A percentile compares a stretch with the other conserved stretches of the same genome.
phyloP scores from a whole-genome alignment of 352 stramenopile genomes.

The Globisporangium paddicum region DNA sequence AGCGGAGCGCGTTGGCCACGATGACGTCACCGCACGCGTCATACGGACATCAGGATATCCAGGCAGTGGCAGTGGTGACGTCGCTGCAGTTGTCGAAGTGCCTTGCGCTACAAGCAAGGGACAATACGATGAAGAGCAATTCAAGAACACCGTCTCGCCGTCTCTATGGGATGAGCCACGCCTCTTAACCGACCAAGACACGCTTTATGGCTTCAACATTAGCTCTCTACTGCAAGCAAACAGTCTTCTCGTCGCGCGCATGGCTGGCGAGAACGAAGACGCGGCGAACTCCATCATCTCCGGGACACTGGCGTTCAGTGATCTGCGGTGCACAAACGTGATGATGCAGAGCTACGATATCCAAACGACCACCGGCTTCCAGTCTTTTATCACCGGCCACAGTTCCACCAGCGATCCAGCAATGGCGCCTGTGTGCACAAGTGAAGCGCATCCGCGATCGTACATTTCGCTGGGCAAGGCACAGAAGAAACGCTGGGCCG shows the following conservation, averaged over 20 bases:
- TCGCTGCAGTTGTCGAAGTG: not conserved
- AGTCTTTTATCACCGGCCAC: constrained; percentile 12
- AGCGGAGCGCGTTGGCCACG: constrained; percentile 9
- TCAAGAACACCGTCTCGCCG: not conserved
- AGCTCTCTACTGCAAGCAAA: not conserved
- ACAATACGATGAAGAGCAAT: not conserved
- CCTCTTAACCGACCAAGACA: constrained; percentile 2
- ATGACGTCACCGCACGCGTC: constrained; percentile 12
- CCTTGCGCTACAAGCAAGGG: not conserved
- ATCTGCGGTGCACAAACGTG: constrained; percentile 17
- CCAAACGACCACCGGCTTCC: not conserved
- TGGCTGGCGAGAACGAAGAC: constrained; percentile 2
- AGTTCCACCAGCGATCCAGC: too few relatives aligned
- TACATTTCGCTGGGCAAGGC: constrained; percentile 23
- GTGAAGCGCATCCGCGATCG: constrained; percentile 19
- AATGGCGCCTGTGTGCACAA: not conserved
- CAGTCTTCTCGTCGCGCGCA: not conserved
- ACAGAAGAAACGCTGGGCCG: constrained; percentile 35
- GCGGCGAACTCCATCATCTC: constrained; percentile 17
- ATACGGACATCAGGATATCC: not conserved
- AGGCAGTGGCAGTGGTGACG: not conserved
- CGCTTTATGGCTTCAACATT: constrained; percentile 22
- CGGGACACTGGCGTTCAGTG: constrained; percentile 18
- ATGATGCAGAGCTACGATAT: constrained; percentile 17
- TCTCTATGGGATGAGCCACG: not conserved